Conservation (phyloP, 2,329 filamentous ascomycete species). For the Beauveria sp. region DNA sequence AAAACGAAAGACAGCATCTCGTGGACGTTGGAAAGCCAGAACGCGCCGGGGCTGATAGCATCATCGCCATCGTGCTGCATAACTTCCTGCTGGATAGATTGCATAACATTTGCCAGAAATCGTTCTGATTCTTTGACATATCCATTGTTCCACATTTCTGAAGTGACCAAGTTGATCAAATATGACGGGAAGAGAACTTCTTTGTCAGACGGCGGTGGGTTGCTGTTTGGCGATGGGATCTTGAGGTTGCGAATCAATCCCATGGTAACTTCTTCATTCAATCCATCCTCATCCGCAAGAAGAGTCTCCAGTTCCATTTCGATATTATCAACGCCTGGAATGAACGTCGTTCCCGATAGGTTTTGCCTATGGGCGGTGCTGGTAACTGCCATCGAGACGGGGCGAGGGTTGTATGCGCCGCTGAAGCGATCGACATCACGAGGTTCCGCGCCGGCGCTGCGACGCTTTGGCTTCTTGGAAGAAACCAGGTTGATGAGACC, state of each 20-base stretch:
- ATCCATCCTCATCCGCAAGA: constrained; percentile 86
- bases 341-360: constrained; percentile 67
- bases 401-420: constrained; percentile 84
- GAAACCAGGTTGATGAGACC: constrained; percentile 95
- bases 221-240: constrained; percentile 83
- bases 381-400: constrained; percentile 89
- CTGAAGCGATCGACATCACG: constrained; percentile 87
- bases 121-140: constrained; percentile 99
- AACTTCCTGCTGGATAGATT: constrained; percentile 97
- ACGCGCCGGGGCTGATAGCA: constrained; percentile 91
- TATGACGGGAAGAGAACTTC: constrained; percentile 98
- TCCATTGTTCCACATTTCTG: constrained; percentile 99
- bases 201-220: constrained; percentile 89
- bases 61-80: constrained; percentile 99
- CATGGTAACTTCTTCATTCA: constrained; percentile 96
- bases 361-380: constrained; percentile 61
- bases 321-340: constrained; percentile 78
- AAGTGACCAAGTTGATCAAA: constrained; percentile 97
- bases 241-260: constrained; percentile 94
- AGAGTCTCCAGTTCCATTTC: constrained; percentile 92
- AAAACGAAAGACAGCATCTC: constrained; percentile 99
- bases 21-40: constrained; percentile 98
- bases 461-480: constrained; percentile 92
- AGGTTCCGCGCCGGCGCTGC: constrained; percentile 81
- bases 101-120: constrained; percentile 98